phyloP scores from a whole-genome alignment of 768 basidiomycete genomes.

The Rhodotorula babjevae region DNA sequence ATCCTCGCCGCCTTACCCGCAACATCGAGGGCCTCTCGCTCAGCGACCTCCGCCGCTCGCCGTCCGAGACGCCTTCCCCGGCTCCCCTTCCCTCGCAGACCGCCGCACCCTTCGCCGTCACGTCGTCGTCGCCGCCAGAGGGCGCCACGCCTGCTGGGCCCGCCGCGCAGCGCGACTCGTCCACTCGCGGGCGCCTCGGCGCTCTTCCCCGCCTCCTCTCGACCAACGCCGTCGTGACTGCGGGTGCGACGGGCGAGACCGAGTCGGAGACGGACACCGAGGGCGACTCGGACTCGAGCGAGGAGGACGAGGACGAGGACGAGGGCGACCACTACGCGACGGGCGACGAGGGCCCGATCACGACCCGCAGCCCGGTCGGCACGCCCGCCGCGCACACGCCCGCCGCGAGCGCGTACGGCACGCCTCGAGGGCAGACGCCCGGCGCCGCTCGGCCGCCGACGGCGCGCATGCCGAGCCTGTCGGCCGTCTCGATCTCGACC shows the following conservation, averaged over 20 bases:
- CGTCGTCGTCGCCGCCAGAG: not conserved
- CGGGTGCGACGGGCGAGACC: slow-evolving; percentile 4
- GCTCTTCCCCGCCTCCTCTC: slow-evolving; percentile 30
- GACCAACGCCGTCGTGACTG: not conserved
- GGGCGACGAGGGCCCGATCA: slow-evolving; percentile 24
- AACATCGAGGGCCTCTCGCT: slow-evolving; percentile 16
- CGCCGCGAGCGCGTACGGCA: not conserved
- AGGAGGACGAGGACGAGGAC: slow-evolving; percentile 27
- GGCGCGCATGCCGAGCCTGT: slow-evolving; percentile 10
- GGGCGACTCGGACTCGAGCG: slow-evolving; percentile 44
- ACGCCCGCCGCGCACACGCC: slow-evolving; percentile 24
- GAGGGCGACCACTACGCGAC: slow-evolving; percentile 25
- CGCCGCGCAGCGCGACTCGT: not conserved
- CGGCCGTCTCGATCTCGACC: not conserved
- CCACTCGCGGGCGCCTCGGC: slow-evolving; percentile 1
- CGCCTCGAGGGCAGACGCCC: slow-evolving; percentile 9
- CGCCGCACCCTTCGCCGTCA: not conserved
- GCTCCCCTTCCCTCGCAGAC: not conserved
- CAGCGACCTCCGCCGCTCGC: not conserved
- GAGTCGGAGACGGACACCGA: slow-evolving; percentile 46
- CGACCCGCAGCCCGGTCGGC: slow-evolving; percentile 4
- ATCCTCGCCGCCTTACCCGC: slow-evolving; percentile 9
- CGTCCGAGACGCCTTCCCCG: not conserved
- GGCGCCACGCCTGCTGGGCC: not conserved
- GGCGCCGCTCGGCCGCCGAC: not conserved